Conservation (phyloP, 805 yeast species). For the Hanseniaspora lachancei region DNA sequence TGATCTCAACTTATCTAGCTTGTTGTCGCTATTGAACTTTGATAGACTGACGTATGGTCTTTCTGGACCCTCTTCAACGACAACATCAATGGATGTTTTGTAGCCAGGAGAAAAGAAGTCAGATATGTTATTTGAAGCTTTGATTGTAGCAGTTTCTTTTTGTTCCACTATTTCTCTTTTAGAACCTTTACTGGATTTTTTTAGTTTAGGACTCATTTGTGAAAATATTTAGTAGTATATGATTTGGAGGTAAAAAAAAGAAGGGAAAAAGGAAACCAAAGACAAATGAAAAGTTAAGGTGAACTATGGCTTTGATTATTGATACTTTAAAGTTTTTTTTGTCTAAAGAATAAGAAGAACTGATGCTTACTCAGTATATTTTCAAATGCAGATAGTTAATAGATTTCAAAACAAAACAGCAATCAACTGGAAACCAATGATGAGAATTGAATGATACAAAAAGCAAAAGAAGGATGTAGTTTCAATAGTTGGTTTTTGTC, state of each 20-base stretch:
- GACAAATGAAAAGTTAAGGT: no score
- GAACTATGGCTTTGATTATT: neutral
- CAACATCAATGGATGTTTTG: slow-evolving; percentile 35
- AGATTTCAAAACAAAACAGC: no score
- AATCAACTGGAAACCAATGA: no score
- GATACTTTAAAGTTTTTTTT: no score
- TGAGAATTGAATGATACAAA: no score
- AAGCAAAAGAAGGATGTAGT: no score
- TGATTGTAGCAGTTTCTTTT: neutral
- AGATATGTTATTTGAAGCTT: slow-evolving; percentile 11
- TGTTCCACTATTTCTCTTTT: neutral
- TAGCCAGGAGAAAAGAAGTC: neutral
- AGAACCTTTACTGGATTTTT: neutral
- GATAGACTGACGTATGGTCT: slow-evolving; percentile 47
- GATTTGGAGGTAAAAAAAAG: no score
- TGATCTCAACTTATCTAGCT: slow-evolving; percentile 32
- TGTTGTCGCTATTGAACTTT: slow-evolving; percentile 14
- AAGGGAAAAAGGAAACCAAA: no score
- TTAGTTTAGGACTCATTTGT: neutral
- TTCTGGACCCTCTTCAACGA: slow-evolving; percentile 36
- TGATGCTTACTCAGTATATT: no score
- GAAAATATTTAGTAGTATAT: neutral
- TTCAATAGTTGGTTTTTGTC: no score
- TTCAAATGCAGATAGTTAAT: no score
- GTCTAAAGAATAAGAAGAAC: no score